These are phyloP conservation scores for Hypoxylon fragiforme DNA, from an alignment of 495 filamentous ascomycete species.

Conservation along the genomic window DNA sequence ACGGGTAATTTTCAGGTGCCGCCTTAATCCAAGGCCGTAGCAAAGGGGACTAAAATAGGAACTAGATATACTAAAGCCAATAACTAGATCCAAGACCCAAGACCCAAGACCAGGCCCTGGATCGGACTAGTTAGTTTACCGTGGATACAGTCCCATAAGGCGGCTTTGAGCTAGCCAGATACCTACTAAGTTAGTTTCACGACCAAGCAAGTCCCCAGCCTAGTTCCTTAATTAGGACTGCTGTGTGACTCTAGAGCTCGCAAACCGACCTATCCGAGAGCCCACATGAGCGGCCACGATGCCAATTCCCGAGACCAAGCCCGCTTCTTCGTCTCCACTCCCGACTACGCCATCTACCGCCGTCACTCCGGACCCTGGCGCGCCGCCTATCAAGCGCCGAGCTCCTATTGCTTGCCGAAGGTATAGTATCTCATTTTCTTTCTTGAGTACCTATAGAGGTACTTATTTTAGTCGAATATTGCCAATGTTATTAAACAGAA, in stretches of 20 bases:
- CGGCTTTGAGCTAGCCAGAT: slow-evolving; percentile 11
- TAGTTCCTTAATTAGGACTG: slow-evolving; percentile 24
- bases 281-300: slow-evolving; percentile 7
- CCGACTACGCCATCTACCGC: slow-evolving; percentile 16
- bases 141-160: slow-evolving; percentile 2
- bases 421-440: slow-evolving; percentile 35
- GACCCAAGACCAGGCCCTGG: slow-evolving; percentile 1
- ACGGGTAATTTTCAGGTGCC: neutral
- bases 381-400: slow-evolving; percentile 45
- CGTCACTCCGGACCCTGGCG: slow-evolving; percentile 12
- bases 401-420: slow-evolving; percentile 55
- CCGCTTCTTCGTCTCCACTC: slow-evolving; percentile 17
- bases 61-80: too few relatives aligned
- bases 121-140: slow-evolving; percentile 1
- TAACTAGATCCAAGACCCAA: neutral
- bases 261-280: slow-evolving; percentile 1
- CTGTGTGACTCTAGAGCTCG: slow-evolving; percentile 15
- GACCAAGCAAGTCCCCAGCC: slow-evolving; percentile 11
- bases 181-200: slow-evolving; percentile 25
- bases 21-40: neutral
- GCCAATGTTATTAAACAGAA: neutral
- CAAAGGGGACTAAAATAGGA: neutral
- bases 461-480: neutral
- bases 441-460: neutral
- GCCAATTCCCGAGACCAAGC: slow-evolving; percentile 12